These are phyloP conservation scores for Podospora pseudoanserina DNA, from an alignment of 495 filamentous ascomycete genomes.

Conservation along the genomic window DNA sequence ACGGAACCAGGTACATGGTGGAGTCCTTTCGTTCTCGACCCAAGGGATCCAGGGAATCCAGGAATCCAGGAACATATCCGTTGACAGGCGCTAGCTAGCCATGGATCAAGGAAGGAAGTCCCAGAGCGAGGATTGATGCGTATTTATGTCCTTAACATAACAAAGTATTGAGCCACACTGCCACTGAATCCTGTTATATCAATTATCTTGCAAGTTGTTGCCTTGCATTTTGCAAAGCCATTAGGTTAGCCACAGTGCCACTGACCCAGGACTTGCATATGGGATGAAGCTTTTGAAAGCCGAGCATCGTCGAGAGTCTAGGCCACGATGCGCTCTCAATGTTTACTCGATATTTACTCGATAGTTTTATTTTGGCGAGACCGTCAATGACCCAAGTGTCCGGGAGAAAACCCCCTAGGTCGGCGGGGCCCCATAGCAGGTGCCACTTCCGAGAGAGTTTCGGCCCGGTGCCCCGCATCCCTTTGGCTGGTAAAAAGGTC, in stretches of 20 bases:
- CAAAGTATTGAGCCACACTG: too few species aligned
- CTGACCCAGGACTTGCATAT: not conserved
- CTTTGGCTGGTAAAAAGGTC: too few species aligned
- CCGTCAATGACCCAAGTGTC: not conserved
- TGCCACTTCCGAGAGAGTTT: not conserved
- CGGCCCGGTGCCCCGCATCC: not conserved
- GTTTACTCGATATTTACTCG: not conserved
- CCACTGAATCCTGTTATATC: too few species aligned
- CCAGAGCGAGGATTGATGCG: too few species aligned
- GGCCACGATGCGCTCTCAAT: not conserved
- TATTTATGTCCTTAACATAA: too few species aligned
- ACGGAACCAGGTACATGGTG: not conserved
- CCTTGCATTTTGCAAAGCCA: too few species aligned
- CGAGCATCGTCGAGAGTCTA: not conserved
- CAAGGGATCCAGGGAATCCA: not conserved
- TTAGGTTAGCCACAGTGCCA: too few species aligned
- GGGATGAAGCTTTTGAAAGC: not conserved
- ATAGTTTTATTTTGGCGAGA: not conserved
- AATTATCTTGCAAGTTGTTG: too few species aligned
- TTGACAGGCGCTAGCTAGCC: not conserved
- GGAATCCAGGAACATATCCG: not conserved
- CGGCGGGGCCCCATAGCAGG: not conserved
- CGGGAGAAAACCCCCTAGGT: not conserved
- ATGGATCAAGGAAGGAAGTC: too few species aligned
- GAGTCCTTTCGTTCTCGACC: not conserved